Evolutionary conservation across 176 grass and related monocot genomes (phyloP).

Genomic region (Secale cereale): DNA sequence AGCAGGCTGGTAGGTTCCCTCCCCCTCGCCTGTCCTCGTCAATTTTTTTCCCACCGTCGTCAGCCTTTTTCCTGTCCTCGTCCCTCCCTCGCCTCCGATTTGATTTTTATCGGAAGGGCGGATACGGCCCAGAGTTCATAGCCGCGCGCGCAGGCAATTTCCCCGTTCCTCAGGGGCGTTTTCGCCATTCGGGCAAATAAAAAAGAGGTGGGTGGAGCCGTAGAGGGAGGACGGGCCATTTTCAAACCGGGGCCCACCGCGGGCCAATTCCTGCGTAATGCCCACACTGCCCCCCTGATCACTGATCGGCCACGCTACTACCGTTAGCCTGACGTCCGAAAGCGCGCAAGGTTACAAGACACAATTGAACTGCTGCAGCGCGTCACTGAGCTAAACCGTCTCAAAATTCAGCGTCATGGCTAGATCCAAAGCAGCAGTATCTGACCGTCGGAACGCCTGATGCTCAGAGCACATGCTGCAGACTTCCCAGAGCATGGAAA

Average conservation of each 20-base stretch:
- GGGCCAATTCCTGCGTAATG: not conserved
- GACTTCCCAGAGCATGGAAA: not conserved
- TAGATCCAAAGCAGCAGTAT: not conserved
- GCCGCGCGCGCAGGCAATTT: not conserved
- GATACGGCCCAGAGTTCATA: not conserved
- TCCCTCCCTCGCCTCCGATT: not conserved
- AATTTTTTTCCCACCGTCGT: not conserved
- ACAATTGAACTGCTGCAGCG: no score
- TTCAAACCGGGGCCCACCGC: slow-evolving; percentile 19
- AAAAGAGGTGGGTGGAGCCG: not conserved
- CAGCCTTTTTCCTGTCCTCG: not conserved
- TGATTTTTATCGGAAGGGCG: slow-evolving; percentile 21
- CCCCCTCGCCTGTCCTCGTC: not conserved
- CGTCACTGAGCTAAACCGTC: not conserved
- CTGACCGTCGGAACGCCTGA: not conserved
- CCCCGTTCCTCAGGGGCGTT: not conserved
- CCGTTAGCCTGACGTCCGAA: not conserved
- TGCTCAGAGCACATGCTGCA: not conserved
- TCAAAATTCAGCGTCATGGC: not conserved
- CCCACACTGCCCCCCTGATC: slow-evolving; percentile 21
- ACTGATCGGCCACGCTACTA: not conserved
- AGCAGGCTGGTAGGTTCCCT: not conserved
- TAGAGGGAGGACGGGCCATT: not conserved
- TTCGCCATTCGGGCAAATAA: not conserved
- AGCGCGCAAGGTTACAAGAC: not conserved